A percentile compares a stretch with the other conserved stretches of the same genome.
Evolutionary conservation across 495 filamentous ascomycete species (phyloP).

Genomic region (Aspergillus asperescens): DNA sequence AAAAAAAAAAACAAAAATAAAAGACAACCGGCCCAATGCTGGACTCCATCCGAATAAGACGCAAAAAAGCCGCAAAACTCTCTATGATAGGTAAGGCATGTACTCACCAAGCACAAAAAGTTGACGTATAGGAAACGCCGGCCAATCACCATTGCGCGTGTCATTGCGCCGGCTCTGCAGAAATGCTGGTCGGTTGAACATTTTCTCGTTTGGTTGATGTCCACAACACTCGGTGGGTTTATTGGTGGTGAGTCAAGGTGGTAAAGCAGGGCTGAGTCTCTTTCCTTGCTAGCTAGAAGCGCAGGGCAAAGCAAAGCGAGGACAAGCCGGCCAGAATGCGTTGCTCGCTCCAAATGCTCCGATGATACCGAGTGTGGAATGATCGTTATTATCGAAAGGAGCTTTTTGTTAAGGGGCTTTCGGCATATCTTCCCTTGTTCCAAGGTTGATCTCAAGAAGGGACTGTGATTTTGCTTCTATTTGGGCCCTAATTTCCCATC

Average conservation of each 20-base stretch:
- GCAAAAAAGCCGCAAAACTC: slow-evolving; percentile 8
- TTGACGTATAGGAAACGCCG: slow-evolving; percentile 53
- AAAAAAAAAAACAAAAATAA: not conserved
- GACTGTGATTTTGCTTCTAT: slow-evolving; percentile 6
- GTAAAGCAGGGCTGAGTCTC: not conserved
- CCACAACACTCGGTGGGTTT: not conserved
- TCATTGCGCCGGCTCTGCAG: slow-evolving; percentile 32
- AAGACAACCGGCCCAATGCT: not conserved
- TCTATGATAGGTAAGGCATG: slow-evolving; percentile 10
- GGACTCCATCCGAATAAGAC: slow-evolving; percentile 5
- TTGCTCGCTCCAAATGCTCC: slow-evolving; percentile 12
- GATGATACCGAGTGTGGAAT: slow-evolving; percentile 21
- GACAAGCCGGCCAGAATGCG: not conserved
- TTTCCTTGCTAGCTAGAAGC: slow-evolving; percentile 8
- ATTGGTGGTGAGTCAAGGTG: not conserved
- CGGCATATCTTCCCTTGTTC: slow-evolving; percentile 22
- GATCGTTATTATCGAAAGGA: slow-evolving; percentile 17
- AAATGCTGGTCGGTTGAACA: slow-evolving; percentile 39
- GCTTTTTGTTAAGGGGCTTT: slow-evolving; percentile 18
- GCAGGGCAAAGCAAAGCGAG: slow-evolving; percentile 12
- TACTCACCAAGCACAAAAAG: slow-evolving; percentile 63
- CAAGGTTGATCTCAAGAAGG: slow-evolving; percentile 4
- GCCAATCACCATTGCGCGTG: slow-evolving; percentile 31
- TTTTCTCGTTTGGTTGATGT: slow-evolving; percentile 25
- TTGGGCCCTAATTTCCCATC: slow-evolving; percentile 8